These are phyloP conservation scores for Fomitopsis schrenkii DNA, from an alignment of 1,284 basidiomycete genomes.

Conservation along the genomic window DNA sequence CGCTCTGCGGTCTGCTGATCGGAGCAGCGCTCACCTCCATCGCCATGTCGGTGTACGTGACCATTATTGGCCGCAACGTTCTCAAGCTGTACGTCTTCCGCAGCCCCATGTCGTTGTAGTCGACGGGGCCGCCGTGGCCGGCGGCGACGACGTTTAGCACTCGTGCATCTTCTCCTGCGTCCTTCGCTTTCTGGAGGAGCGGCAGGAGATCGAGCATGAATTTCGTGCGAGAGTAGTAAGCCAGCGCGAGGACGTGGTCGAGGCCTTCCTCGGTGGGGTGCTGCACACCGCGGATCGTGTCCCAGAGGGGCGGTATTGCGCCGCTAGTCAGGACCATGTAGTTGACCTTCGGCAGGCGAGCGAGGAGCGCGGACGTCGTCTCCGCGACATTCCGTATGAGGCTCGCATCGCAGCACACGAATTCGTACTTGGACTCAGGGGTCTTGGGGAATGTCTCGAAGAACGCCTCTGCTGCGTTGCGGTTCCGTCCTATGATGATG, in stretches of 20 bases:
- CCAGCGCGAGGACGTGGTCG: constrained; percentile 20
- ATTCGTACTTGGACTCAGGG: constrained; percentile 26
- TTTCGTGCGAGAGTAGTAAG: constrained; percentile 27
- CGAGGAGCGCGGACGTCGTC: constrained; percentile 21
- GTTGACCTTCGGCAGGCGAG: constrained; percentile 29
- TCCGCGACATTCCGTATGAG: constrained; percentile 30
- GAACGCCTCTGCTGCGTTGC: constrained; percentile 30
- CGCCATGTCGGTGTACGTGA: constrained; percentile 31
- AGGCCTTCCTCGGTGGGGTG: constrained; percentile 19
- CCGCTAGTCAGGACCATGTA: constrained; percentile 15
- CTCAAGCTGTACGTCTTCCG: constrained; percentile 25
- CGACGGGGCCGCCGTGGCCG: constrained; percentile 18
- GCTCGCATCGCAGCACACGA: constrained; percentile 33
- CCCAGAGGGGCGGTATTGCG: constrained; percentile 24
- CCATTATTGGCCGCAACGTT: constrained; percentile 16
- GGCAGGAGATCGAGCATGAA: constrained; percentile 25
- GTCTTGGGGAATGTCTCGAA: constrained; percentile 30
- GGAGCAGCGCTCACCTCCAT: constrained; percentile 23
- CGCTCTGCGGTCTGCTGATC: neutral
- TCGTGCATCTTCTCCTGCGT: constrained; percentile 23
- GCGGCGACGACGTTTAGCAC: constrained; percentile 20
- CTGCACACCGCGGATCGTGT: constrained; percentile 24
- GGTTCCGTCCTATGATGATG: constrained; percentile 32
- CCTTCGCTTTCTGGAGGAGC: constrained; percentile 19
- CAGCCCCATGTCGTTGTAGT: constrained; percentile 30